Percentiles rank a stretch among this genome's conserved stretches.
These are phyloP conservation scores for Medicago ruthenica DNA, from an alignment of 306 rosid genomes.

Conservation along the genomic window DNA sequence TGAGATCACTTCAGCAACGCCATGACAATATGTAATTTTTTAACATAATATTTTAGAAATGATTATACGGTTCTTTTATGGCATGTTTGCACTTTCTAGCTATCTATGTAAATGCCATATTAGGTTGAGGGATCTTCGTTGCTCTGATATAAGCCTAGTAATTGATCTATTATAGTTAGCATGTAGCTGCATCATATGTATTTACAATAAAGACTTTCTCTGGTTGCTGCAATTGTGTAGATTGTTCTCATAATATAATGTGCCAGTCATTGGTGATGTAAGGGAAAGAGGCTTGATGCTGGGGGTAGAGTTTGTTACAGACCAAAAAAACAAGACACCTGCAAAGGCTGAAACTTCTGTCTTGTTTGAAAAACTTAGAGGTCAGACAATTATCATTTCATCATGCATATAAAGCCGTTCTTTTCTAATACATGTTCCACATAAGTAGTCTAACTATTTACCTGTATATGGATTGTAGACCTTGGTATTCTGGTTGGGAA, in stretches of 20 bases:
- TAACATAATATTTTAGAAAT: constrained; percentile 20
- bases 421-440: neutral
- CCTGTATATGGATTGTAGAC: constrained; percentile 55
- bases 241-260: constrained; percentile 31
- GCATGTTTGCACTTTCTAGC: neutral
- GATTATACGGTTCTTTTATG: constrained; percentile 2
- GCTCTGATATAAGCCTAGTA: neutral
- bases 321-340: constrained; percentile 68
- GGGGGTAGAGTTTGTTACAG: constrained; percentile 77
- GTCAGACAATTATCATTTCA: constrained; percentile 46
- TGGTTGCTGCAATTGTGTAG: constrained; percentile 3
- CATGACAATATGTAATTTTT: constrained; percentile 66
- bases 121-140: constrained; percentile 6
- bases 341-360: constrained; percentile 81
- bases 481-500: constrained; percentile 85
- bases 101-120: constrained; percentile 9
- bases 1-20: constrained; percentile 69
- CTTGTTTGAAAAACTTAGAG: constrained; percentile 84
- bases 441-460: constrained; percentile 36
- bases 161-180: constrained; percentile 1
- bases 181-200: neutral
- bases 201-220: too few relatives aligned
- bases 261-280: constrained; percentile 82
- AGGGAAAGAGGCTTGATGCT: constrained; percentile 91
- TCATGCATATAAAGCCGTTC: constrained; percentile 10